phyloP scores from a whole-genome alignment of 495 filamentous ascomycete species.

The Chaetomidium leptoderma region DNA sequence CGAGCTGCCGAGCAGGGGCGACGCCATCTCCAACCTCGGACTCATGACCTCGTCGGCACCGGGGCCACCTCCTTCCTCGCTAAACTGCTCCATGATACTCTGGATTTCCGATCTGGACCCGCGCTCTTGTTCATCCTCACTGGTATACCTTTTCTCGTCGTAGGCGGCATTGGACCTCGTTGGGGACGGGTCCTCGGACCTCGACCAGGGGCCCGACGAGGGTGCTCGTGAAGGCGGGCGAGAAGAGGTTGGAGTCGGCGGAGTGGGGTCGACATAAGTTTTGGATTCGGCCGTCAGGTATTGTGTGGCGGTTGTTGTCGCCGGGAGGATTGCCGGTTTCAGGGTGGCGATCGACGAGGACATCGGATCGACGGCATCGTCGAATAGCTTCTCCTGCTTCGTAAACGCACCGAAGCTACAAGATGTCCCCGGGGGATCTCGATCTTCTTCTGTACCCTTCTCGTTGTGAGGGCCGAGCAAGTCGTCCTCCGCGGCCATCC shows the following conservation, averaged over 20 bases:
- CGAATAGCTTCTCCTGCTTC: conserved; percentile 10
- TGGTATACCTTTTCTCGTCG: conserved; percentile 48
- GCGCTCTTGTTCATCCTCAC: conserved; percentile 57
- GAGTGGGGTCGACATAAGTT: conserved; percentile 60
- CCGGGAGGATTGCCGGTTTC: conserved; percentile 38
- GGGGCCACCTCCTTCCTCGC: conserved; percentile 60
- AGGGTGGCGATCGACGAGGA: conserved; percentile 52
- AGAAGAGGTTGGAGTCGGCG: conserved; percentile 53
- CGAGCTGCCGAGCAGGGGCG: conserved; percentile 59
- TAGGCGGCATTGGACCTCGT: conserved; percentile 53
- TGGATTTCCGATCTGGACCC: conserved; percentile 83
- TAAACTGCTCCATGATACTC: conserved; percentile 89
- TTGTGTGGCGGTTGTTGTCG: conserved; percentile 34
- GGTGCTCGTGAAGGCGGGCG: conserved; percentile 49
- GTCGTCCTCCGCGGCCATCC: conserved; percentile 14
- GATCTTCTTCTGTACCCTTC: background rate
- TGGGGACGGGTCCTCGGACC: conserved; percentile 49
- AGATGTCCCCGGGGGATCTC: background rate
- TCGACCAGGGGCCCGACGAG: conserved; percentile 36
- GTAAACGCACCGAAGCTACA: background rate
- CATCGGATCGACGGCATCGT: conserved; percentile 40
- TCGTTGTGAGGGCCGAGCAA: conserved; percentile 13
- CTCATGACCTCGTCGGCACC: conserved; percentile 77
- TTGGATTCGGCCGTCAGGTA: conserved; percentile 39
- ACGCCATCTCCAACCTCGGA: conserved; percentile 67